Base-by-base conservation (phyloP, 257 asterid genomes). In the Eucommia ulmoides region DNA sequence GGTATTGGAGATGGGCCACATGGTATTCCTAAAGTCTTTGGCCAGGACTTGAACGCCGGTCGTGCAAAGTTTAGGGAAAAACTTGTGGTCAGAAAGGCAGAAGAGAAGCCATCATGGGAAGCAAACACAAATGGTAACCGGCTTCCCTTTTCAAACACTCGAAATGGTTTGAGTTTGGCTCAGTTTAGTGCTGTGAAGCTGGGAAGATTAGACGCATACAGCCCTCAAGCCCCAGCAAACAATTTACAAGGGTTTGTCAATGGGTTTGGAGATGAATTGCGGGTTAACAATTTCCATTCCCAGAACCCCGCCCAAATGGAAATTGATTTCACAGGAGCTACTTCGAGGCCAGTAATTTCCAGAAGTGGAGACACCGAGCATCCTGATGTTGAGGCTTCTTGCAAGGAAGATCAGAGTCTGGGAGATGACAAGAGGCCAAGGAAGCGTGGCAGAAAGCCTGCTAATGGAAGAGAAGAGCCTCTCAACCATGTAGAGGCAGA, bases 401-500 rank as follows among this genome's bases (percentile, higher is more conserved):
- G 78, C 68, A 79, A 73, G 51, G 88, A 82, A 47, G 93, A 76
- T 26, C 62, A 62, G 10, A 70, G 72, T 21, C 53, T 68, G 14
- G 54, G 46, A 16, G 91, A 80, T 46, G 86, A 77, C 53, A 79
- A 59, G 66, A 74, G 79, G 69, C 93, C 96, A 6, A 65, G 87
- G 49, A 91, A 91, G 58, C 88, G 99, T 24, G 96, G 97, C 7
- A 67, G 97, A 12, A 83, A 88, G 55, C 94, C 94, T 1, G 88
- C 94, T 25, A 73, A 88, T 46, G 94, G 97, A 56, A 70, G 93
- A 60, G 94, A 81, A 20, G 97, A 81, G 71, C 82, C 97, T 24
- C 83, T 83, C 23, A 83, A 87, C 61, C 97, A 87, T 20, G 94
- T 87, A 15, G 85, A 76, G 65, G 94, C 97, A 7, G 97, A 87